A percentile compares a stretch with the other conserved stretches of the same genome.
These are phyloP conservation scores for Mortierella sp. DNA, from an alignment of 371 early-diverging fungal species.

Conservation along the genomic window DNA sequence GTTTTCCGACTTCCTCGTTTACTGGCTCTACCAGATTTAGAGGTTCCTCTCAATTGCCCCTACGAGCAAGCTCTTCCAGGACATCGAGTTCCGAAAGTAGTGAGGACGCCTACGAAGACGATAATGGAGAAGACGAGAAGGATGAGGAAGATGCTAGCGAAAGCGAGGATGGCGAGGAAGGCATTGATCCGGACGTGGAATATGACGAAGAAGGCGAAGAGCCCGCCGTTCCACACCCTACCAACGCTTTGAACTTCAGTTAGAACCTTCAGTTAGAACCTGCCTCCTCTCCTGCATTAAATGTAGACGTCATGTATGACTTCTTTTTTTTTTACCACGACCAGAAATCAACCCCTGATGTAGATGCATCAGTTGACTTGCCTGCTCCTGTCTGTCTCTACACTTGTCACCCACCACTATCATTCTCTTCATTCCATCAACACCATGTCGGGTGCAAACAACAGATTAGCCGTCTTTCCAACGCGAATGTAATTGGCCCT, in stretches of 20 bases:
- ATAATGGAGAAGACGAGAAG: slow-evolving; percentile 25
- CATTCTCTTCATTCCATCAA: background rate
- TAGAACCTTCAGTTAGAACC: background rate
- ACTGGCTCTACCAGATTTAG: background rate
- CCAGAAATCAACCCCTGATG: slow-evolving; percentile 2
- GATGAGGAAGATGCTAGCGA: slow-evolving; percentile 6
- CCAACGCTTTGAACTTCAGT: slow-evolving; percentile 24
- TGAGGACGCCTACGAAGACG: slow-evolving; percentile 15
- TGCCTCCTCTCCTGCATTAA: background rate
- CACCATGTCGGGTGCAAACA: slow-evolving; percentile 76
- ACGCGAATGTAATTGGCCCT: slow-evolving; percentile 86
- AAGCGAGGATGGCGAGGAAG: slow-evolving; percentile 1
- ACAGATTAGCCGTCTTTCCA: slow-evolving; percentile 84
- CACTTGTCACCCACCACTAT: background rate
- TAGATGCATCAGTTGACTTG: slow-evolving; percentile 7
- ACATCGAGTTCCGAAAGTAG: slow-evolving; percentile 7
- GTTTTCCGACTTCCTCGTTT: background rate
- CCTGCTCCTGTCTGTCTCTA: background rate
- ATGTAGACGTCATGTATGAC: slow-evolving; percentile 9
- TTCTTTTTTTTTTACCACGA: slow-evolving; percentile 1
- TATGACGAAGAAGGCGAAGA: slow-evolving; percentile 37
- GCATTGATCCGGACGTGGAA: slow-evolving; percentile 30
- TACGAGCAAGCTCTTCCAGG: background rate
- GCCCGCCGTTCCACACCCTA: slow-evolving; percentile 32
- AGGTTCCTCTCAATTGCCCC: background rate